These are phyloP conservation scores for Speleostelium caveatum DNA, from an alignment of 78 protist species.

Conservation along the genomic window DNA sequence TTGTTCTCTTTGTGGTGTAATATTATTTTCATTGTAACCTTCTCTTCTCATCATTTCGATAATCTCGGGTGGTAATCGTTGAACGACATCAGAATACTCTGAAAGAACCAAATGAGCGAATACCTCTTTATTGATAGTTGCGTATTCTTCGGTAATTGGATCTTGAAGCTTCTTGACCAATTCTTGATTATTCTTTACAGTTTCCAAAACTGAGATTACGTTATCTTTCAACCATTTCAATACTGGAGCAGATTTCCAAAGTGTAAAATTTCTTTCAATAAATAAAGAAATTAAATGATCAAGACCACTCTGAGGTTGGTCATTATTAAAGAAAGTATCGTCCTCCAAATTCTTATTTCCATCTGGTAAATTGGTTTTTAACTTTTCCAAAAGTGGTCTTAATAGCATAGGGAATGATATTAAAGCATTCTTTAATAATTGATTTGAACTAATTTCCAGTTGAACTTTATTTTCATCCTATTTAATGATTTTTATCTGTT, in stretches of 20 bases:
- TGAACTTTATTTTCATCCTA: background rate
- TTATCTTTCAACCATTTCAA: conserved; percentile 48
- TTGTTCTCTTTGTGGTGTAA: conserved; percentile 25
- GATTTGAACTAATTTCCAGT: background rate
- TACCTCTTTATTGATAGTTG: conserved; percentile 19
- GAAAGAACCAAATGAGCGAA: conserved; percentile 51
- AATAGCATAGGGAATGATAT: conserved; percentile 72
- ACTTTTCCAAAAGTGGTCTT: conserved; percentile 45
- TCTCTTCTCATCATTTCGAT: conserved; percentile 51
- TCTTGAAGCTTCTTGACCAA: background rate
- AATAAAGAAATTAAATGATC: conserved; percentile 54
- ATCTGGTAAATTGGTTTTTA: conserved; percentile 1
- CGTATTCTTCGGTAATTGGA: conserved; percentile 23
- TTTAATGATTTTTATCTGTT: no score
- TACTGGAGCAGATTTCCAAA: conserved; percentile 23
- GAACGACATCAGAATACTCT: conserved; percentile 63
- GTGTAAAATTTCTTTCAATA: conserved; percentile 60
- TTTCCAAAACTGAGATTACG: background rate
- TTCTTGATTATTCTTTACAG: background rate
- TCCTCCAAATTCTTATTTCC: conserved; percentile 8
- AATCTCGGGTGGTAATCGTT: conserved; percentile 64
- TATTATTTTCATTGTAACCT: conserved; percentile 22
- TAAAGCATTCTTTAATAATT: conserved; percentile 39
- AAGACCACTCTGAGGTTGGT: background rate
- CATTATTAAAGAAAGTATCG: conserved; percentile 14